A percentile compares a stretch with the other conserved stretches of the same genome.
Conservation (phyloP, 2,329 filamentous ascomycete genomes). For the Ambrosiella beaveri region DNA sequence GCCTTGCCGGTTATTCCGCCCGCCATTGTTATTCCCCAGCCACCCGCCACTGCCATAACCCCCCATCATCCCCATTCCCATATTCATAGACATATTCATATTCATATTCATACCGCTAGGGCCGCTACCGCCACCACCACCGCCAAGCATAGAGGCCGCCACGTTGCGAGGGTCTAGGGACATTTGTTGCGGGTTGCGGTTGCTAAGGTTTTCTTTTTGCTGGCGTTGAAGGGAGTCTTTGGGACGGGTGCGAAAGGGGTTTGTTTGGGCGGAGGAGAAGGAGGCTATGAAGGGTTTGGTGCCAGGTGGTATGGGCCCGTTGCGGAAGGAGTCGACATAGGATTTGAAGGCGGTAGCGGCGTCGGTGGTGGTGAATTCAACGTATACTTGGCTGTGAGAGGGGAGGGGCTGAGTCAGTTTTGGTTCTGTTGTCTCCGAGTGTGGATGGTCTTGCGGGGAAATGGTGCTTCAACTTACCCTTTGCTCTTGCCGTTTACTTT, state of each 20-base stretch:
- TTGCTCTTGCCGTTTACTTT: conserved; percentile 99
- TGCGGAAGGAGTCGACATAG: conserved; percentile 47
- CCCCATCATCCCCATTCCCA: neutral
- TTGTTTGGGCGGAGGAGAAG: conserved; percentile 60
- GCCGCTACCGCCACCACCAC: neutral
- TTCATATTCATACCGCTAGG: neutral
- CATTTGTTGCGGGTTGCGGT: neutral
- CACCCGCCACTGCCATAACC: conserved; percentile 30
- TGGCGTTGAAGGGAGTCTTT: conserved; percentile 47
- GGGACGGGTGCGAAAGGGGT: conserved; percentile 79
- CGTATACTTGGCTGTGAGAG: conserved; percentile 47
- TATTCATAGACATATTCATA: no score
- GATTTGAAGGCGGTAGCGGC: conserved; percentile 75
- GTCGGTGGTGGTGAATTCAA: conserved; percentile 70
- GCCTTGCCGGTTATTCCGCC: conserved; percentile 12
- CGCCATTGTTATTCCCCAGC: conserved; percentile 35
- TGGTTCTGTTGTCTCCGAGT: neutral
- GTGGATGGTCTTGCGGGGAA: neutral
- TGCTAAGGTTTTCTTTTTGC: conserved; percentile 3
- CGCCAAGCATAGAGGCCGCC: neutral
- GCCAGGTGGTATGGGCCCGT: conserved; percentile 28
- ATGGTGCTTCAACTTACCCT: conserved; percentile 45
- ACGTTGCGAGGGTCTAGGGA: neutral
- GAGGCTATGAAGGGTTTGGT: conserved; percentile 55
- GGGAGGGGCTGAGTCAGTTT: neutral